These are phyloP conservation scores for Globisporangium abappressorium DNA, from an alignment of 352 stramenopile species.

Conservation along the genomic window DNA sequence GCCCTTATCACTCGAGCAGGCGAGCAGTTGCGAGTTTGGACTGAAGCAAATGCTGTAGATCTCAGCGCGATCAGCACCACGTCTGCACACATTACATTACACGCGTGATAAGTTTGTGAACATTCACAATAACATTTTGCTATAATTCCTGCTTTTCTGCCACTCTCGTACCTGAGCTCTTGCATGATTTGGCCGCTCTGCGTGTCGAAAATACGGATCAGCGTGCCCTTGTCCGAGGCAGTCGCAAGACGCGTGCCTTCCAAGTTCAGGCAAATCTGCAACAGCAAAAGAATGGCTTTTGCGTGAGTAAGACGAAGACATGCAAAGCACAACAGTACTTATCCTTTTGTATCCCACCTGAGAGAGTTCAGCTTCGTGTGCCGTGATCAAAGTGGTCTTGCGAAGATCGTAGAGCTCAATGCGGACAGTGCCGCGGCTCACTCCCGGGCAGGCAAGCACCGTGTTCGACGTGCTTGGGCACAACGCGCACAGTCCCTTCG, in stretches of 20 bases:
- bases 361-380: slow-evolving; percentile 93
- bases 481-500: slow-evolving; percentile 92
- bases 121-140: background rate
- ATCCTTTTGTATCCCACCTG: slow-evolving; percentile 37
- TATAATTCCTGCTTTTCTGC: background rate
- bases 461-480: slow-evolving; percentile 92
- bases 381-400: slow-evolving; percentile 94
- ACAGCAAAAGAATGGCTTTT: background rate
- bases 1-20: slow-evolving; percentile 96
- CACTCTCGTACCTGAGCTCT: slow-evolving; percentile 52
- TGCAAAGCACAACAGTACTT: background rate
- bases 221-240: slow-evolving; percentile 95
- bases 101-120: background rate
- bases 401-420: slow-evolving; percentile 97
- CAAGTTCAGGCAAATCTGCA: slow-evolving; percentile 89
- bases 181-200: slow-evolving; percentile 90
- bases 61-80: slow-evolving; percentile 94
- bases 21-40: slow-evolving; percentile 90
- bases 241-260: slow-evolving; percentile 95
- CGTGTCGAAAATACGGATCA: slow-evolving; percentile 98
- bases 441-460: slow-evolving; percentile 95
- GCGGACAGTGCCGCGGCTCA: slow-evolving; percentile 88
- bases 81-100: slow-evolving; percentile 33
- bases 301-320: background rate
- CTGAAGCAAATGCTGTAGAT: slow-evolving; percentile 98